Conservation (phyloP, 2,329 filamentous ascomycete species). For the Fusarium sp. region DNA sequence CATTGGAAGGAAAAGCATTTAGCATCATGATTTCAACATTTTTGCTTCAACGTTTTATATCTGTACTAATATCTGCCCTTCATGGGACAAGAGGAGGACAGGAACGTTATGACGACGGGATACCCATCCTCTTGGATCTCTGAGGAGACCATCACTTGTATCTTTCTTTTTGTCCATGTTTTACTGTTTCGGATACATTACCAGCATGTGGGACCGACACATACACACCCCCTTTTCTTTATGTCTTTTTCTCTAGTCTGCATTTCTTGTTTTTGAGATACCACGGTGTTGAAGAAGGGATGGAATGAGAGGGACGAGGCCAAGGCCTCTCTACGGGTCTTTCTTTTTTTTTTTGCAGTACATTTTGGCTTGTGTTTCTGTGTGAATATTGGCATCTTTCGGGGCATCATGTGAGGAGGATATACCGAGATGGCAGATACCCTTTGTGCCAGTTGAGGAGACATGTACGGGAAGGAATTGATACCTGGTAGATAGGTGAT, state of each 20-base stretch:
- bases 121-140: conserved; percentile 36
- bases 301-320: conserved; percentile 31
- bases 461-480: conserved; percentile 3
- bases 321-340: conserved; percentile 19
- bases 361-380: conserved; percentile 17
- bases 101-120: conserved; percentile 43
- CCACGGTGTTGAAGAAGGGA: conserved; percentile 43
- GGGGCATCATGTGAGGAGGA: conserved; percentile 23
- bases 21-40: conserved; percentile 32
- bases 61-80: conserved; percentile 43
- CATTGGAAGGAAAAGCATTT: conserved; percentile 34
- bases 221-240: conserved; percentile 24
- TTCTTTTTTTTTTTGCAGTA: conserved; percentile 18
- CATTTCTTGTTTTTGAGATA: conserved; percentile 44
- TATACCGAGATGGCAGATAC: conserved; percentile 38
- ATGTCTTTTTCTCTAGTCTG: conserved; percentile 12
- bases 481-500: conserved; percentile 31
- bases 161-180: conserved; percentile 23
- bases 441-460: conserved; percentile 25
- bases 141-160: conserved; percentile 35
- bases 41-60: conserved; percentile 22
- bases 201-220: conserved; percentile 19
- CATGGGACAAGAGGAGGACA: conserved; percentile 35
- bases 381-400: conserved; percentile 35
- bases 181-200: conserved; percentile 14